Conservation (phyloP, 2,329 filamentous ascomycete genomes). For the Aspergillus hiratsukae region DNA sequence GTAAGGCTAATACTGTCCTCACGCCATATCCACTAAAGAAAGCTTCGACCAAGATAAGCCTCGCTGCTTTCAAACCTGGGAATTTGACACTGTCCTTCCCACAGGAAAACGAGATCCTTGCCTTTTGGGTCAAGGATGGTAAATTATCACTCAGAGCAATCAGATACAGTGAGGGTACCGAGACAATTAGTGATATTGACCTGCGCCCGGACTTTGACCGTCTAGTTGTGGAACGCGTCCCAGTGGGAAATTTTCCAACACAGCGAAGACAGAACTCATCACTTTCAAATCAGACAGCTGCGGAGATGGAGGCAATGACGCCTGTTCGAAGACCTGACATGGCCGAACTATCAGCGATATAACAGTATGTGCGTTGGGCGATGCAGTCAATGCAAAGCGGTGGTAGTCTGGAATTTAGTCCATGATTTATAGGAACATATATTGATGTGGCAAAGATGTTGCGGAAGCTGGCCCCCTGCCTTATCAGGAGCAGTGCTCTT, state of each 20-base stretch:
- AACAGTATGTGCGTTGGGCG: background rate
- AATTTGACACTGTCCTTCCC: conserved; percentile 27
- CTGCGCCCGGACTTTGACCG: conserved; percentile 30
- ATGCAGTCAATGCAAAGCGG: background rate
- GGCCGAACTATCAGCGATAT: conserved; percentile 15
- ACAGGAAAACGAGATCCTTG: conserved; percentile 14
- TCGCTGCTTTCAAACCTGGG: conserved; percentile 29
- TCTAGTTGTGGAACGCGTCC: conserved; percentile 15
- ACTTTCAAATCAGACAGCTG: conserved; percentile 9
- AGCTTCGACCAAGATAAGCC: conserved; percentile 26
- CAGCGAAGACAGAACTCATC: conserved; percentile 13
- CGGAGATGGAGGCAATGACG: conserved; percentile 9
- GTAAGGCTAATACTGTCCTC: conserved; percentile 24
- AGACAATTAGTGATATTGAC: conserved; percentile 28
- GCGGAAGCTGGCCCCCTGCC: background rate
- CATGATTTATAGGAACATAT: background rate
- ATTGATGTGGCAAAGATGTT: background rate
- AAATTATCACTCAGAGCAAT: conserved; percentile 27
- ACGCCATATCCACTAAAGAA: conserved; percentile 29
- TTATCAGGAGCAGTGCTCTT: background rate
- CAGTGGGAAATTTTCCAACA: conserved; percentile 6
- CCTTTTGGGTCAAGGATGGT: conserved; percentile 19
- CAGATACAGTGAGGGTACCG: conserved; percentile 17
- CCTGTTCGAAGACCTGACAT: conserved; percentile 12
- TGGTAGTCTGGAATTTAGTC: background rate